Base-by-base conservation (phyloP, 208 protist genomes). In the Kentomonas sorsogonicus region DNA sequence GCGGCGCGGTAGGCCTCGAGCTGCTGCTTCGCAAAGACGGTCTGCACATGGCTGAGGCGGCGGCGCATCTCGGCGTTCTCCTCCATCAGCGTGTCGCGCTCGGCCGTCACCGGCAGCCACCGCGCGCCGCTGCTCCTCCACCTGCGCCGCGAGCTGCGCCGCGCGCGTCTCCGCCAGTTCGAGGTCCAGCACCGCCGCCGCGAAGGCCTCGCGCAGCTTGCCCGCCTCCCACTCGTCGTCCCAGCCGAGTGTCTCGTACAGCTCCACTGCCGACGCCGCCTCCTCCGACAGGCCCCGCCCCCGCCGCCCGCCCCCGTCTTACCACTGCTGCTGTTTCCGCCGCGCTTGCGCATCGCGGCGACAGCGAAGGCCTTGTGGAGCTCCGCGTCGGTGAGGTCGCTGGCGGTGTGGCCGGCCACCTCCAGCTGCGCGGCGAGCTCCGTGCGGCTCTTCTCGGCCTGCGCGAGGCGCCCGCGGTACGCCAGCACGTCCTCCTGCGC, bases 11-110 rank as follows among this genome's bases (percentile, higher is more conserved):
- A 94, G 11, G 76, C 70, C 58, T 89, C 75, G 18, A 94, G 69
- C 57, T 94, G 87, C 67, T 91, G 82, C 63, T 88, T 89, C 7
- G 88, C 88, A 50, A 94, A 87, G 6, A 85, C 74, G 0, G 88
- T 91, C 67, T 94, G 88, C 9, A 94, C 88, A 64, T 85, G 77
- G 11, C 72, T 65, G 20, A 94, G 48, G 0, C 84, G 66, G 7
- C 79, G 68, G 18, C 88, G 83, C 64, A 94, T 67, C 31, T 87
- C 75, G 25, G 90, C 64, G 52, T 90, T 83, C 64, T 94, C 83
- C 31, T 94, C 80, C 18, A 92, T 64, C 55, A 94, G 69, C 36
- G 51, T 64, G 56, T 94, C 88, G 3, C 83, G 69, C 68, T 94
- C 88, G n/a, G 66, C 54, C 18, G 63, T 63, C 13, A 92, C 10